Evolutionary conservation across 108 stramenopile genomes (phyloP), one percentile per base, ranked within the genome.

Genomic region (Stephanodiscus minutulus): DNA sequence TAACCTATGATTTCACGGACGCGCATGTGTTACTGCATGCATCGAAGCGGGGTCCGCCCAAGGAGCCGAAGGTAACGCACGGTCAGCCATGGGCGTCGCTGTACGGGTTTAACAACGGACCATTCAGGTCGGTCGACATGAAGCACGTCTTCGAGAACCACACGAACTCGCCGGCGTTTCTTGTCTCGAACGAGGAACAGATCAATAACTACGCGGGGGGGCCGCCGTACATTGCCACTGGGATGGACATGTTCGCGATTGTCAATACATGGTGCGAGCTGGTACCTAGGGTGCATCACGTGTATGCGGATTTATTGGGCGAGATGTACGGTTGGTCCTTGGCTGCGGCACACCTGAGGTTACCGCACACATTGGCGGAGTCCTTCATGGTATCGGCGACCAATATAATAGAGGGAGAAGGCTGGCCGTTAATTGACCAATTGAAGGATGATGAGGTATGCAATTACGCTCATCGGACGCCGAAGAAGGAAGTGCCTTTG

Each of bases 271-370:
- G 92, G 92, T 60, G 79, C 11, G 86, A 85, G 50, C 68, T 90
- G 62, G 92, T 88, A 2, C 81, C 87, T 3, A 60, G 74, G 27
- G 87, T 91, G 15, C 88, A 92, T 65, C 67, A 86, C 48, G 78
- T 86, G 20, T 15, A 88, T 87, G 31, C 73, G 85, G 35, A 48
- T 83, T 36, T 66, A 55, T 62, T 98, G 41, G 91, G 92, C 29
- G 96, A 97, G 84, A 97, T 97, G 97, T 97, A 92, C 69, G 95
- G 82, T 5, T 97, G 91, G 75, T 82, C 81, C 50, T 64, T 96
- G n/a, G 94, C 94, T 3, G 92, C 95, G 8, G 95, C 94, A 17
- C 88, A 93, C 62, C 36, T 82, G 44, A 75, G 70, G 37, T 47
- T 93, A 49, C 84, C 85, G 24, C 91, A 93, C 47, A 76, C 71